Evolutionary conservation across 2,329 filamentous ascomycete genomes (phyloP).

Genomic region (Mycocentrospora acerina): DNA sequence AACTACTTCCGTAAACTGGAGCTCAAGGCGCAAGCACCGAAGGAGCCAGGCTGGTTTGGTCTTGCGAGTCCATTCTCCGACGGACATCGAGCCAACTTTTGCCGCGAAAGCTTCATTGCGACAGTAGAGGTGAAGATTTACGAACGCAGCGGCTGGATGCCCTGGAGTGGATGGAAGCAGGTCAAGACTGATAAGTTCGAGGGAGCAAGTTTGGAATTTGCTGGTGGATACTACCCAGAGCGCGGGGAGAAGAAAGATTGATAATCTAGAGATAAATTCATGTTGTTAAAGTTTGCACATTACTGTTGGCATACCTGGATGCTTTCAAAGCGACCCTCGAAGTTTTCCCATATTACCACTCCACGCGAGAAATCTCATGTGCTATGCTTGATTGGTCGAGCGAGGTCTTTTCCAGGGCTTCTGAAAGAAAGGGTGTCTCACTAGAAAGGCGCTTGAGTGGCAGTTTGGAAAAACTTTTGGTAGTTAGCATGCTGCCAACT

Average conservation of each 20-base stretch:
- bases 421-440: too few species aligned
- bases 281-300: too few species aligned
- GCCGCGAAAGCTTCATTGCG: constrained; percentile 52
- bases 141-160: constrained; percentile 39
- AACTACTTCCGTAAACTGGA: constrained; percentile 45
- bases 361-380: too few species aligned
- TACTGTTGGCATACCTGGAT: too few species aligned
- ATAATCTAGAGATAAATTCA: too few species aligned
- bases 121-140: constrained; percentile 47
- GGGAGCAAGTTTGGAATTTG: constrained; percentile 52
- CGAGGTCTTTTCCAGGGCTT: too few species aligned
- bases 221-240: constrained; percentile 49
- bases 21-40: constrained; percentile 44
- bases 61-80: constrained; percentile 50
- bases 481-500: too few species aligned
- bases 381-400: too few species aligned
- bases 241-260: constrained; percentile 43
- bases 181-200: constrained; percentile 46
- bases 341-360: too few species aligned
- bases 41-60: constrained; percentile 47
- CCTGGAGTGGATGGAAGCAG: constrained; percentile 42
- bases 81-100: constrained; percentile 48
- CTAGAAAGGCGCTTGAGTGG: too few species aligned
- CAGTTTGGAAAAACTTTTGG: too few species aligned
- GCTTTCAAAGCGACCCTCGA: too few species aligned